These are phyloP conservation scores for Asterochloris sp. DNA, from an alignment of 139 green algal species.

Conservation along the genomic window DNA sequence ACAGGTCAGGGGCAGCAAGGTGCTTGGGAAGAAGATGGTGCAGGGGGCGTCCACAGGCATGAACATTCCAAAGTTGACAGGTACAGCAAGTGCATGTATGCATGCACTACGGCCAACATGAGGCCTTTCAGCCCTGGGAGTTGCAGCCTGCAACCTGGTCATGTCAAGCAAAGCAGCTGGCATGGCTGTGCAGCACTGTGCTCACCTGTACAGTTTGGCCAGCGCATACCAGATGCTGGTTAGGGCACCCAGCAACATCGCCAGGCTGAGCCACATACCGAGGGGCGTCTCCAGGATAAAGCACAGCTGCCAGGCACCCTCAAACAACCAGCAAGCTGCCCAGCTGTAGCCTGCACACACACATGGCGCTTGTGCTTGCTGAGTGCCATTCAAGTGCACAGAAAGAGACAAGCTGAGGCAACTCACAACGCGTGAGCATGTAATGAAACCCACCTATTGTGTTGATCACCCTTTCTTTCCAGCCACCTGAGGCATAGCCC, in stretches of 20 bases:
- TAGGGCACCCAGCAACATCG: slow-evolving; percentile 37
- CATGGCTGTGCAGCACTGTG: too few relatives aligned
- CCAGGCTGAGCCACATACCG: slow-evolving; percentile 41
- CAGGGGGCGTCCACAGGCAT: too few relatives aligned
- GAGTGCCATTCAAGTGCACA: not conserved
- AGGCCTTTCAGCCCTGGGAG: too few relatives aligned
- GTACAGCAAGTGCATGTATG: too few relatives aligned
- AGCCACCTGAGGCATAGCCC: slow-evolving; percentile 23
- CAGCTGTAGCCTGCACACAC: slow-evolving; percentile 36
- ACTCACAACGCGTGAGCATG: too few relatives aligned
- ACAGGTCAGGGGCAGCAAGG: too few relatives aligned
- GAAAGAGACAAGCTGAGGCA: not conserved
- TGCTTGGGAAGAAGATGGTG: too few relatives aligned
- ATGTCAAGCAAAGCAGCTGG: too few relatives aligned
- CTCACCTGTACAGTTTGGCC: slow-evolving; percentile 41
- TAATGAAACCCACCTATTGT: slow-evolving; percentile 17
- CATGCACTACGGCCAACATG: too few relatives aligned
- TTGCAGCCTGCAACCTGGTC: too few relatives aligned
- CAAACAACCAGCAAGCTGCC: slow-evolving; percentile 47
- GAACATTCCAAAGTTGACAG: too few relatives aligned
- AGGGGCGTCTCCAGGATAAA: slow-evolving; percentile 39
- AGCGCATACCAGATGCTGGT: slow-evolving; percentile 23
- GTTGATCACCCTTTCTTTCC: slow-evolving; percentile 30
- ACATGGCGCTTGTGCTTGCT: not conserved
- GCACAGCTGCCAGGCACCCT: slow-evolving; percentile 49